Conservation (phyloP, 2,329 filamentous ascomycete species). For the Neonectria ditissima region DNA sequence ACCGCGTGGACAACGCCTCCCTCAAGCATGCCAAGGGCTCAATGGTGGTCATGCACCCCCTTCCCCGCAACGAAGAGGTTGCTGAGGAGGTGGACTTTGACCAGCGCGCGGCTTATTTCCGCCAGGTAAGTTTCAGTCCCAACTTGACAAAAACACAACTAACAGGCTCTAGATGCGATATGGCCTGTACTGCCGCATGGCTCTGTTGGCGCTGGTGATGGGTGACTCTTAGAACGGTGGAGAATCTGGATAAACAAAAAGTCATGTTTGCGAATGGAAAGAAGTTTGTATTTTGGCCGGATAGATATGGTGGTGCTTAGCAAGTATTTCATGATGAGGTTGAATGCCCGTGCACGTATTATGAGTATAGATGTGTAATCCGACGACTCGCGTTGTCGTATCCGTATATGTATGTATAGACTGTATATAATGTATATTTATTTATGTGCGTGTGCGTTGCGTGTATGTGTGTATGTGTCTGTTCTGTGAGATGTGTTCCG, state of each 20-base stretch:
- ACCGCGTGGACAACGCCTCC: slow-evolving; percentile 90
- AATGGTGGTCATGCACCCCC: slow-evolving; percentile 95
- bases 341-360: slow-evolving; percentile 37
- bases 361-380: slow-evolving; percentile 45
- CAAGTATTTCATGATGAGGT: slow-evolving; percentile 46
- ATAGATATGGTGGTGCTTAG: slow-evolving; percentile 46
- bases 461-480: slow-evolving; percentile 30
- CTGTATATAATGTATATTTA: slow-evolving; percentile 34
- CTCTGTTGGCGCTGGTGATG: slow-evolving; percentile 93
- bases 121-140: slow-evolving; percentile 80
- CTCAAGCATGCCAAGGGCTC: slow-evolving; percentile 91
- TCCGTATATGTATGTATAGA: slow-evolving; percentile 39
- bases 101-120: slow-evolving; percentile 95
- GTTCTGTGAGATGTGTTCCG: slow-evolving; percentile 5
- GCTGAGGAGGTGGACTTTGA: slow-evolving; percentile 98
- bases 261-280: slow-evolving; percentile 30
- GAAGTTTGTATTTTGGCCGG: slow-evolving; percentile 41
- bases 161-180: slow-evolving; percentile 83
- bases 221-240: slow-evolving; percentile 45
- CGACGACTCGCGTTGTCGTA: slow-evolving; percentile 45
- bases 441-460: slow-evolving; percentile 38
- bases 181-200: slow-evolving; percentile 98
- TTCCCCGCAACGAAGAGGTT: slow-evolving; percentile 94
- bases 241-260: slow-evolving; percentile 32
- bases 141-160: slow-evolving; percentile 19